Percentiles rank a stretch among this genome's conserved stretches.
These are phyloP conservation scores for Eruca vesicaria DNA, from an alignment of 441 rosid genomes.

Conservation along the genomic window DNA sequence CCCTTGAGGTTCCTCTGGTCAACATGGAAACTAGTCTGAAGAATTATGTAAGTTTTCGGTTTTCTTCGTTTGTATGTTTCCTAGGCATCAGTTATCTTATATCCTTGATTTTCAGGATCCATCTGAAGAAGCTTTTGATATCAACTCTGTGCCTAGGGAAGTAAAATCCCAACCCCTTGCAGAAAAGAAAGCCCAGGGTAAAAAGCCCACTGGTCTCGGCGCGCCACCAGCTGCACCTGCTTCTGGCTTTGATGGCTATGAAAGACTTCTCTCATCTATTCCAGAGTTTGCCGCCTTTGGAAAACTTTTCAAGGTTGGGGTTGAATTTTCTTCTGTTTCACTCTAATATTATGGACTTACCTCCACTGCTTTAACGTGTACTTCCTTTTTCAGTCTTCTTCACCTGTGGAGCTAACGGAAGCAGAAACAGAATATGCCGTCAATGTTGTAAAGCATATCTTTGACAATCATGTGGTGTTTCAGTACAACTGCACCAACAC, in stretches of 20 bases:
- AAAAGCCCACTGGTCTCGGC: slow-evolving; percentile 85
- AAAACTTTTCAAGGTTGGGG: slow-evolving; percentile 82
- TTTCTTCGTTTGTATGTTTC: slow-evolving; percentile 11
- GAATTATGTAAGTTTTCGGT: slow-evolving; percentile 64
- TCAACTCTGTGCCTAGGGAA: slow-evolving; percentile 82
- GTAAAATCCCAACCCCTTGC: slow-evolving; percentile 84
- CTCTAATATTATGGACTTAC: neutral
- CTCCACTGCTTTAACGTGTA: slow-evolving; percentile 13
- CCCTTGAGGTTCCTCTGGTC: slow-evolving; percentile 75
- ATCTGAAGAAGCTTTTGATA: slow-evolving; percentile 78
- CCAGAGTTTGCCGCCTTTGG: slow-evolving; percentile 80
- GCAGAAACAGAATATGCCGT: slow-evolving; percentile 98
- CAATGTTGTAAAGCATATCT: slow-evolving; percentile 93
- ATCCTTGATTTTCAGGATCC: slow-evolving; percentile 59
- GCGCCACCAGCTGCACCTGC: slow-evolving; percentile 62
- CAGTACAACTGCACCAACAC: slow-evolving; percentile 98
- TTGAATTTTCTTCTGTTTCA: slow-evolving; percentile 3
- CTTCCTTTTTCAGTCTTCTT: slow-evolving; percentile 58
- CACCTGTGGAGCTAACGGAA: slow-evolving; percentile 96
- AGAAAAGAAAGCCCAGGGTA: slow-evolving; percentile 91
- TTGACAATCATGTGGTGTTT: slow-evolving; percentile 79
- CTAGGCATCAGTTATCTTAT: slow-evolving; percentile 21
- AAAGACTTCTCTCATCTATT: slow-evolving; percentile 77
- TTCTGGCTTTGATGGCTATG: slow-evolving; percentile 75
- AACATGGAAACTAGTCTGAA: slow-evolving; percentile 91